These are phyloP conservation scores for Incumbomyces delicatus DNA, from an alignment of 2,329 filamentous ascomycete genomes.

Conservation along the genomic window DNA sequence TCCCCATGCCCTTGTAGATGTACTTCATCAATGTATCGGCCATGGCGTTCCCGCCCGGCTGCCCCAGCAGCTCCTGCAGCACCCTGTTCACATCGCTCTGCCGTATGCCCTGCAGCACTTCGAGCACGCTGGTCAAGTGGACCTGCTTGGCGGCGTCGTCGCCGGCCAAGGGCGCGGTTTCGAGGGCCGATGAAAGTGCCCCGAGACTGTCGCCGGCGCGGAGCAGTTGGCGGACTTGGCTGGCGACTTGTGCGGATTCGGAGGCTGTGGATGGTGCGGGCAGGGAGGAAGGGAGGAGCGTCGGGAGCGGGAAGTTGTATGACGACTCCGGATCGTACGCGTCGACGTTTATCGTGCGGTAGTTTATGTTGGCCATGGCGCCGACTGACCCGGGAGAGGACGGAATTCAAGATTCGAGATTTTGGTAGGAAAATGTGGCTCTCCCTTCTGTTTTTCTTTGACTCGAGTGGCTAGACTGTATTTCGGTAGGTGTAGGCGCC, in stretches of 20 bases:
- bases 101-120: constrained; percentile 92
- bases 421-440: no score
- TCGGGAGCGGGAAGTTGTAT: constrained; percentile 80
- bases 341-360: constrained; percentile 90
- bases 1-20: constrained; percentile 48
- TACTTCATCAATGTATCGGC: constrained; percentile 97
- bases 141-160: constrained; percentile 58
- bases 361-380: constrained; percentile 46
- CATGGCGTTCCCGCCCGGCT: constrained; percentile 70
- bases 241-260: constrained; percentile 66
- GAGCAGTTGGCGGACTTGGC: constrained; percentile 78
- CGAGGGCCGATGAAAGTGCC: constrained; percentile 71
- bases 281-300: constrained; percentile 64
- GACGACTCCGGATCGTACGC: constrained; percentile 81
- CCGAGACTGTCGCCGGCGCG: constrained; percentile 80
- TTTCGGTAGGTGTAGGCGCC: no score
- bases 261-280: constrained; percentile 61
- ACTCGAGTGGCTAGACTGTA: no score
- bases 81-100: constrained; percentile 91
- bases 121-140: constrained; percentile 77
- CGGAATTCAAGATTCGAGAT: no score
- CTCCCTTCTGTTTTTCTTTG: no score
- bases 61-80: constrained; percentile 67
- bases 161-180: constrained; percentile 64
- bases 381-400: no score